Evolutionary conservation across 129 eudicot species (phyloP), one percentile per base, ranked within the genome.

Genomic region (Escallonia herrerae): DNA sequence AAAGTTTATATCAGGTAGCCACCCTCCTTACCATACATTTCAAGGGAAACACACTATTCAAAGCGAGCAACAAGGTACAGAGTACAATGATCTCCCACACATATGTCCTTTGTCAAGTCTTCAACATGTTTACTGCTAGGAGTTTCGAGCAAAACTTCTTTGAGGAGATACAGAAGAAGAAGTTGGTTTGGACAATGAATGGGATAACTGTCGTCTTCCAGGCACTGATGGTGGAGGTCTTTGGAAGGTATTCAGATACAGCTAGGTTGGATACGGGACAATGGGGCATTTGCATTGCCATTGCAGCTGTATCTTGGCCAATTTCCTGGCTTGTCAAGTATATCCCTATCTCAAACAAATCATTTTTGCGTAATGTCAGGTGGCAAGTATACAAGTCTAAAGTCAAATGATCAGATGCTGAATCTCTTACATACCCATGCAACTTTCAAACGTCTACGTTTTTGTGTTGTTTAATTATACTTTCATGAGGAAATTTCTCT

Each of bases 251-350:
- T 63, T 56, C 67, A 7, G 57, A 63, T 47, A 63, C 67, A 63
- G 67, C 46, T 15, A 63, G 67, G 56, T 47, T 63, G 15, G 47
- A 22, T 15, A 22, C 44, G 67, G 40, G 43, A 7, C 67, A 63
- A 45, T 63, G 67, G 67, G 67, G 67, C 7, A 55, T 33, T 4
- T 63, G 67, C 47, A 47, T 63, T 63, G 67, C 56, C 22, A 6
- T 63, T 45, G 67, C 67, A 45, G 3, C 45, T 14, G 15, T 63
- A 10, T 46, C 67, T 45, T 63, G 67, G 67, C 67, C 57, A 2
- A 47, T 47, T 11, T 43, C 42, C 33, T 63, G 33, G 33, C n/a
- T 63, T 4, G 67, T 63, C 42, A 63, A 63, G 67, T 63, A 47
- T 13, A 33, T 63, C 9, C 67, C 56, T 63, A 56, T 63, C 47